These are phyloP conservation scores for Petunia secreta DNA, from an alignment of 257 asterid species.

Conservation along the genomic window DNA sequence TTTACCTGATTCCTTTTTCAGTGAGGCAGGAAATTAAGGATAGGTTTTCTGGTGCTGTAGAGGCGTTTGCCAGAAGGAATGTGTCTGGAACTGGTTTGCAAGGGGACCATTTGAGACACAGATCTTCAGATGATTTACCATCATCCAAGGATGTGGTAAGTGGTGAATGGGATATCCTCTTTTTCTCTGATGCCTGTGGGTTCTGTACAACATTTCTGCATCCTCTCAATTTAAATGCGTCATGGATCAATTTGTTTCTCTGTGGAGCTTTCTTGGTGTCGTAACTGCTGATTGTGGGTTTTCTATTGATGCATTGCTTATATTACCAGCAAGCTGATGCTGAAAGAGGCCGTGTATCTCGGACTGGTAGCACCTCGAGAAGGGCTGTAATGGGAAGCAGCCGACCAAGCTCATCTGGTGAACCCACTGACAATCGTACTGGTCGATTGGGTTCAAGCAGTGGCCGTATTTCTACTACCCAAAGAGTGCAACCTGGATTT, in stretches of 20 bases:
- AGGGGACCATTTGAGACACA: constrained; percentile 63
- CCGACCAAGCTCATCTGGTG: constrained; percentile 80
- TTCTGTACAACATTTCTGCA: not conserved
- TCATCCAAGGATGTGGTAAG: constrained; percentile 74
- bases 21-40: constrained; percentile 73
- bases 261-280: not conserved
- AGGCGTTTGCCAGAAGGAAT: constrained; percentile 60
- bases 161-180: not conserved
- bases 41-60: constrained; percentile 63
- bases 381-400: constrained; percentile 64
- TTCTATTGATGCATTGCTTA: not conserved
- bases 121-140: constrained; percentile 58
- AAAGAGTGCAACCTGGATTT: constrained; percentile 60
- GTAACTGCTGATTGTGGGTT: not conserved
- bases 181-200: not conserved
- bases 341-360: constrained; percentile 60
- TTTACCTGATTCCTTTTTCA: constrained; percentile 26
- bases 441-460: constrained; percentile 60
- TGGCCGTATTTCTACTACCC: constrained; percentile 56
- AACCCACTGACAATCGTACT: constrained; percentile 56
- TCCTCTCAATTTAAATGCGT: constrained; percentile 9
- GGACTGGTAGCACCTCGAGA: constrained; percentile 67
- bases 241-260: not conserved
- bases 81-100: constrained; percentile 57
- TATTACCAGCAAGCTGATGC: constrained; percentile 60